Conservation (phyloP, 805 yeast genomes). For the Candida jianshihensis region DNA sequence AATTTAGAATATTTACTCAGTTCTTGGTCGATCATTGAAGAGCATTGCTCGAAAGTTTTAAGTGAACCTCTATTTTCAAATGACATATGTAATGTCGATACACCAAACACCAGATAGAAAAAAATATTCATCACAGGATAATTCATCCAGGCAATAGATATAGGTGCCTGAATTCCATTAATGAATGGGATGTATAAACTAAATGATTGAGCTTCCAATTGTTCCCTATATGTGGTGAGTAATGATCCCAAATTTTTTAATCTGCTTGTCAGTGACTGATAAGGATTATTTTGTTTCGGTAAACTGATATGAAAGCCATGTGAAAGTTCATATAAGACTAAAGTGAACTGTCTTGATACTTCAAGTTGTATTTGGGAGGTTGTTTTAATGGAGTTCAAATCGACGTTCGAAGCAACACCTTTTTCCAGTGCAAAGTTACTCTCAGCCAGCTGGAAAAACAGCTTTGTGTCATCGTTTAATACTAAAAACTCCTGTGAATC, state of each 20-base stretch:
- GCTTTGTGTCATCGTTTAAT: constrained; percentile 1
- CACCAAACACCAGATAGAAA: constrained; percentile 8
- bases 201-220: not conserved
- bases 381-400: constrained; percentile 1
- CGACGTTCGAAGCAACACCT: constrained; percentile 7
- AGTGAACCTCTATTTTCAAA: constrained; percentile 18
- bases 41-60: constrained; percentile 1
- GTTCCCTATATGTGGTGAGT: not conserved
- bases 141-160: constrained; percentile 3
- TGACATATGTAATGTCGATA: constrained; percentile 9
- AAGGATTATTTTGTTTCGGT: not conserved
- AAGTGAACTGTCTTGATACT: not conserved
- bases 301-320: not conserved
- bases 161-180: not conserved
- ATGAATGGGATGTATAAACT: not conserved
- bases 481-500: not conserved
- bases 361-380: not conserved
- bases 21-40: constrained; percentile 1
- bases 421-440: constrained; percentile 6
- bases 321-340: not conserved
- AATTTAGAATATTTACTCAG: not conserved
- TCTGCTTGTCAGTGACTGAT: not conserved
- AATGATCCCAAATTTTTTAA: not conserved
- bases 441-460: constrained; percentile 9
- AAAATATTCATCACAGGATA: constrained; percentile 4